These are phyloP conservation scores for Picea abies DNA, from an alignment of 83 land plant species.

Conservation along the genomic window DNA sequence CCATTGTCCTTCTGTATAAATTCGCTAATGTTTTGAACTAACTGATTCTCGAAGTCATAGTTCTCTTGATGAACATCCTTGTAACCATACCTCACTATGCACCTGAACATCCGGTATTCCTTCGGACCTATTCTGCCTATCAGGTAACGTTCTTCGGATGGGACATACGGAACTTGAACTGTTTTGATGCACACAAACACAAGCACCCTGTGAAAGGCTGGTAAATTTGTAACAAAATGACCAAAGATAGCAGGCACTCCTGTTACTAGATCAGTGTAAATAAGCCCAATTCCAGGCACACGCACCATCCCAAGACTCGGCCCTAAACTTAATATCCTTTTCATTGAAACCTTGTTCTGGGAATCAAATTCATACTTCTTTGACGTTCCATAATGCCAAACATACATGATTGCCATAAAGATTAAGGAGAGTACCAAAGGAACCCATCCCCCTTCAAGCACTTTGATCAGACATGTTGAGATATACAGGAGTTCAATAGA, in stretches of 20 bases:
- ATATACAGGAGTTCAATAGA: constrained; percentile 55
- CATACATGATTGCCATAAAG: constrained; percentile 53
- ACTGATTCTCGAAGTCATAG: constrained; percentile 40
- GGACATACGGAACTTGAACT: constrained; percentile 59
- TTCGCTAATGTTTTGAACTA: constrained; percentile 35
- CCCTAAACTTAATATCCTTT: constrained; percentile 48
- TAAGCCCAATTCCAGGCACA: constrained; percentile 76
- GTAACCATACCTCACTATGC: constrained; percentile 54
- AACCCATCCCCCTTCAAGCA: constrained; percentile 73
- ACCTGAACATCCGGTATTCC: constrained; percentile 54
- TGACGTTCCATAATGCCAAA: constrained; percentile 70
- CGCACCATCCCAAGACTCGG: constrained; percentile 69
- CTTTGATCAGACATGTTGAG: constrained; percentile 52
- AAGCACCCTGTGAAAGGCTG: constrained; percentile 67
- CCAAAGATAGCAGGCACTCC: constrained; percentile 73
- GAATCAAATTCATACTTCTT: constrained; percentile 60
- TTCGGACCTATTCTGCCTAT: constrained; percentile 61
- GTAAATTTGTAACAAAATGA: constrained; percentile 73
- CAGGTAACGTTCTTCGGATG: constrained; percentile 45
- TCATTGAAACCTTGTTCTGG: constrained; percentile 63
- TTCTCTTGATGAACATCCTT: constrained; percentile 48
- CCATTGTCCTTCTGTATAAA: constrained; percentile 45
- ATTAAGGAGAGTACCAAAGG: constrained; percentile 48
- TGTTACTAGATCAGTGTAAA: constrained; percentile 58
- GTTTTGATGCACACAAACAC: constrained; percentile 67